Conservation (phyloP, 345 rosid genomes). For the Salix brachista region DNA sequence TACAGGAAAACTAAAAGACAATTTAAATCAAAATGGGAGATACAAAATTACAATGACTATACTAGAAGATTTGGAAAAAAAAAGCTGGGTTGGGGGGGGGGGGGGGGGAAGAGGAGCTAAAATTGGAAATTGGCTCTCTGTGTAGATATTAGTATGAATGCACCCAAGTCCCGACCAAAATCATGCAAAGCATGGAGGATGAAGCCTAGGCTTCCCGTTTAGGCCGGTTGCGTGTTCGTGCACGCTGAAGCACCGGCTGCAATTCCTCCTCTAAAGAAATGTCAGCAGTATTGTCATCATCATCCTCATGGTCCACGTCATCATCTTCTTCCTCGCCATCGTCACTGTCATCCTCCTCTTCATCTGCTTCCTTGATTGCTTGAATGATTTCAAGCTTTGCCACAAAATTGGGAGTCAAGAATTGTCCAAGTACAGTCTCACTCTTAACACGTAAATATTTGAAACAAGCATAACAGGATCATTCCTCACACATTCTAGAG, state of each 20-base stretch:
- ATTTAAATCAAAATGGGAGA: not conserved
- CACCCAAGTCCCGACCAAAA: not conserved
- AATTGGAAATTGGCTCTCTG: not conserved
- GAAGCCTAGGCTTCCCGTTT: slow-evolving; percentile 49
- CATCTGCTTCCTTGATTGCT: slow-evolving; percentile 54
- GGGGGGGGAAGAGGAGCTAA: not conserved
- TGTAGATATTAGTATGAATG: not conserved
- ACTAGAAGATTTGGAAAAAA: not conserved
- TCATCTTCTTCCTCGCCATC: slow-evolving; percentile 9
- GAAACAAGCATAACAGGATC: not conserved
- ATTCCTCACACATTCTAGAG: not conserved
- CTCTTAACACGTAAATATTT: not conserved
- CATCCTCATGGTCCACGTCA: not conserved
- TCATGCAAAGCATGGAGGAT: not conserved
- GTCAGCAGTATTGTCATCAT: not conserved
- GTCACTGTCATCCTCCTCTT: slow-evolving; percentile 28
- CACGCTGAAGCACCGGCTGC: slow-evolving; percentile 48
- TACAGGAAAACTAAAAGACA: not conserved
- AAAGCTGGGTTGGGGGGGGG: not conserved
- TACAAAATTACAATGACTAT: not conserved
- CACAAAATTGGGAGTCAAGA: slow-evolving; percentile 1
- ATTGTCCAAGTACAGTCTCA: not conserved
- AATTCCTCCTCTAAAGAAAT: slow-evolving; percentile 34
- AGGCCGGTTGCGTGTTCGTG: slow-evolving; percentile 57
- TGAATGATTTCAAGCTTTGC: slow-evolving; percentile 57